A percentile compares a stretch with the other conserved stretches of the same genome.
Conservation (phyloP, 768 basidiomycete species). For the Hygrocybe coccinea region DNA sequence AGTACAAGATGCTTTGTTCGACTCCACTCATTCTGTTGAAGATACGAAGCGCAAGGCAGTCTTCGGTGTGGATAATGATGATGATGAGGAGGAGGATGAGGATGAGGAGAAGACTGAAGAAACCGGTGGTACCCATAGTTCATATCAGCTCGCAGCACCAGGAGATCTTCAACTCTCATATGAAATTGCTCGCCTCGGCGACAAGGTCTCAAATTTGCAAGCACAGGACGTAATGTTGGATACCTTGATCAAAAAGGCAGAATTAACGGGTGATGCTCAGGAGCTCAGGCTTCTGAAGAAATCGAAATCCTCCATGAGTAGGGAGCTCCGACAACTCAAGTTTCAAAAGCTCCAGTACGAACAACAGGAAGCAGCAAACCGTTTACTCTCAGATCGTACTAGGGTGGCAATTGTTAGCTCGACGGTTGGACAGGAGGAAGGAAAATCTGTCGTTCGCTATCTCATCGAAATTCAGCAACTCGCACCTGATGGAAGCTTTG, state of each 20-base stretch:
- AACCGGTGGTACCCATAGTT: conserved; percentile 42
- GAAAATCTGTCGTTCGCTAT: conserved; percentile 88
- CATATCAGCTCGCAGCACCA: conserved; percentile 76
- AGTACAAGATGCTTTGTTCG: conserved; percentile 15
- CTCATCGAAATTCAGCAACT: conserved; percentile 89
- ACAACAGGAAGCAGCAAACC: conserved; percentile 88
- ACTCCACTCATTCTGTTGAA: conserved; percentile 3
- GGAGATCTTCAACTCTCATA: conserved; percentile 85
- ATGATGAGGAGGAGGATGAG: conserved; percentile 38
- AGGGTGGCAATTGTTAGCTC: conserved; percentile 82
- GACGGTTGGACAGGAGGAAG: conserved; percentile 74
- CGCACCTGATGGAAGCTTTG: conserved; percentile 68
- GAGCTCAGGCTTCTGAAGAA: conserved; percentile 79
- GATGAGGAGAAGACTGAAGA: conserved; percentile 40
- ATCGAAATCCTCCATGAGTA: conserved; percentile 74
- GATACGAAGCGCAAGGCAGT: conserved; percentile 26
- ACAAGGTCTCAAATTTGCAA: conserved; percentile 71
- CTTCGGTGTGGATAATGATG: conserved; percentile 44
- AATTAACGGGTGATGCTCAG: conserved; percentile 83
- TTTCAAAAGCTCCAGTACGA: conserved; percentile 94
- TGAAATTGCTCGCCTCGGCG: conserved; percentile 75
- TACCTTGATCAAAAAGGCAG: conserved; percentile 89
- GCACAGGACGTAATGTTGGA: conserved; percentile 81
- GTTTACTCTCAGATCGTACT: conserved; percentile 78
- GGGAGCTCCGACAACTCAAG: conserved; percentile 76